These are phyloP conservation scores for Monosporascus sp. DNA, from an alignment of 2,329 filamentous ascomycete genomes.

Conservation along the genomic window DNA sequence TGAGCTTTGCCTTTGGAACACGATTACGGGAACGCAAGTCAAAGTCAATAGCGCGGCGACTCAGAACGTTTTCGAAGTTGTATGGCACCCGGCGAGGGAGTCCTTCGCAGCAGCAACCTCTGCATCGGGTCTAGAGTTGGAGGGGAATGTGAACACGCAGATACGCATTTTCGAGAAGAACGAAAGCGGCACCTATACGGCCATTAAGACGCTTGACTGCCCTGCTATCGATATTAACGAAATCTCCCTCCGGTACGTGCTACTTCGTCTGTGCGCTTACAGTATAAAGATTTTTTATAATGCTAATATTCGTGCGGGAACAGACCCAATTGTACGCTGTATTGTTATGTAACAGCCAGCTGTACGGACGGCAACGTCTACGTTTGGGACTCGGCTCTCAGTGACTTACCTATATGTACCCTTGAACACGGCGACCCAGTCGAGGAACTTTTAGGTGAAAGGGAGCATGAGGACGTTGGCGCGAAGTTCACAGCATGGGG, in stretches of 20 bases:
- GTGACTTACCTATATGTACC: constrained; percentile 51
- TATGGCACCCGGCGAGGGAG: constrained; percentile 53
- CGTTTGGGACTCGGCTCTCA: constrained; percentile 55
- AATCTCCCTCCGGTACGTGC: constrained; percentile 45
- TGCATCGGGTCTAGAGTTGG: constrained; percentile 37
- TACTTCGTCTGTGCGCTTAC: background rate
- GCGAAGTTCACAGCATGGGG: constrained; percentile 63
- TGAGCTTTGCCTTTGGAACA: constrained; percentile 57
- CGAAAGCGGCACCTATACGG: constrained; percentile 32
- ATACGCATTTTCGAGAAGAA: constrained; percentile 47
- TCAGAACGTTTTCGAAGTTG: constrained; percentile 60
- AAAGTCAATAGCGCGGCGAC: constrained; percentile 45
- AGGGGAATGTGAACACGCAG: constrained; percentile 47
- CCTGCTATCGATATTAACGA: constrained; percentile 58
- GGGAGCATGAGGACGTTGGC: constrained; percentile 53
- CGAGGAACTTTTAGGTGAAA: constrained; percentile 35
- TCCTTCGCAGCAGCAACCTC: constrained; percentile 55
- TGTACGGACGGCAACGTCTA: constrained; percentile 59
- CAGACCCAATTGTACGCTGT: constrained; percentile 45
- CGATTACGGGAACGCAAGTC: constrained; percentile 35
- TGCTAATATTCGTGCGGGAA: background rate
- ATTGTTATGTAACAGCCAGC: constrained; percentile 53
- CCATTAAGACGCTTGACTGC: constrained; percentile 54
- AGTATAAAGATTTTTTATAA: no score
- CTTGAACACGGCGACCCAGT: constrained; percentile 44